These are phyloP conservation scores for Cyclocybe cylindracea DNA, from an alignment of 768 basidiomycete genomes.

Conservation along the genomic window DNA sequence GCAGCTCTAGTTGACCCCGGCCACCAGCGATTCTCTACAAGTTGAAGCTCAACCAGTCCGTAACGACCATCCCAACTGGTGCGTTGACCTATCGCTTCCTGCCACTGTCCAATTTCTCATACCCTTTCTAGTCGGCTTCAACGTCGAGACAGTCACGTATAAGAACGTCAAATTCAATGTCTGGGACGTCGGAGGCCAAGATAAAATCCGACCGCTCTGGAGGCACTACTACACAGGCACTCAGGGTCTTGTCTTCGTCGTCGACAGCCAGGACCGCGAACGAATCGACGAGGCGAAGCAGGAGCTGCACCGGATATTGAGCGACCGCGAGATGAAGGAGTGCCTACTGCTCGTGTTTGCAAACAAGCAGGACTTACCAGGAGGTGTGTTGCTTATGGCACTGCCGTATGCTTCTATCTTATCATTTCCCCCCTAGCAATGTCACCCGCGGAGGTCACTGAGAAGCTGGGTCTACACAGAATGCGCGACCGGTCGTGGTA, in stretches of 20 bases:
- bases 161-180: slow-evolving; percentile 97
- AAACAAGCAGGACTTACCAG: slow-evolving; percentile 98
- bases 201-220: slow-evolving; percentile 98
- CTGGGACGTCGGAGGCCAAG: slow-evolving; percentile 99
- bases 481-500: slow-evolving; percentile 99
- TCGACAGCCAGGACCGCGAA: slow-evolving; percentile 94
- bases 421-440: slow-evolving; percentile 59
- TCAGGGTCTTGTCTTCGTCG: slow-evolving; percentile 97
- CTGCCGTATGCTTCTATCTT: slow-evolving; percentile 1
- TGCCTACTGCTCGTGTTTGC: slow-evolving; percentile 97
- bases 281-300: slow-evolving; percentile 96
- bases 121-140: slow-evolving; percentile 80
- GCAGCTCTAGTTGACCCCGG: background rate
- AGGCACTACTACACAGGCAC: slow-evolving; percentile 99
- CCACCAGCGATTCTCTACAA: slow-evolving; percentile 93
- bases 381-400: slow-evolving; percentile 57
- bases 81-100: slow-evolving; percentile 17
- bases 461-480: slow-evolving; percentile 90
- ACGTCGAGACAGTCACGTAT: slow-evolving; percentile 98
- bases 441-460: slow-evolving; percentile 99
- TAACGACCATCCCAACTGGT: slow-evolving; percentile 98
- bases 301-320: slow-evolving; percentile 93
- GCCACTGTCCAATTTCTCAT: slow-evolving; percentile 7
- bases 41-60: slow-evolving; percentile 97
- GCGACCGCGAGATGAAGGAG: slow-evolving; percentile 98